phyloP scores from a whole-genome alignment of 495 filamentous ascomycete genomes.

The Penicillium waksmanii region DNA sequence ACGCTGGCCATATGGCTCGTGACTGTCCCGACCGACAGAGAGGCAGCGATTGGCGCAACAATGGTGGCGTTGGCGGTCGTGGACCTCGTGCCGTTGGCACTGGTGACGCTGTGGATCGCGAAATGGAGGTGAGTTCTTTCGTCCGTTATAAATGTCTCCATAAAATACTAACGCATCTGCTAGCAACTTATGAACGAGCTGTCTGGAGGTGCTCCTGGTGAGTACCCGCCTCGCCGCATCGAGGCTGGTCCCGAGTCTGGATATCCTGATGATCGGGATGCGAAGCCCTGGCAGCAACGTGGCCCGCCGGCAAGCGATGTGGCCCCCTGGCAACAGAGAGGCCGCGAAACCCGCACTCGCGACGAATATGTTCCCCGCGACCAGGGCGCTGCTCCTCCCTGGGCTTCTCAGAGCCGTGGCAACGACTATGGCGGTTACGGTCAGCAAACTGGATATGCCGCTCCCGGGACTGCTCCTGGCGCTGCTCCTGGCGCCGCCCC shows the following conservation, averaged over 20 bases:
- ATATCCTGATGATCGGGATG: conserved; percentile 57
- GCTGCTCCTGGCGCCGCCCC: conserved; percentile 61
- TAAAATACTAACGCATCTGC: conserved; percentile 37
- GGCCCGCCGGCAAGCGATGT: conserved; percentile 75
- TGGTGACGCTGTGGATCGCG: conserved; percentile 88
- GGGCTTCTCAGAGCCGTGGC: conserved; percentile 53
- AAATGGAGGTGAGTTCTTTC: conserved; percentile 77
- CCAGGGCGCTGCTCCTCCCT: conserved; percentile 53
- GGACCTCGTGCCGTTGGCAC: conserved; percentile 67
- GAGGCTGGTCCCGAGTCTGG: conserved; percentile 75
- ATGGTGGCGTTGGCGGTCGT: conserved; percentile 41
- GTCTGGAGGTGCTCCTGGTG: conserved; percentile 70
- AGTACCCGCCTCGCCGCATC: conserved; percentile 75
- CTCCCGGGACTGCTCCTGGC: conserved; percentile 59
- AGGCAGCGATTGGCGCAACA: conserved; percentile 89
- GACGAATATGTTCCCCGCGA: conserved; percentile 56
- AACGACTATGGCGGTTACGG: conserved; percentile 56
- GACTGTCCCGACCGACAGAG: conserved; percentile 92
- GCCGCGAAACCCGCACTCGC: conserved; percentile 57
- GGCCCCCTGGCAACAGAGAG: conserved; percentile 72
- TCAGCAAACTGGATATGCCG: conserved; percentile 38
- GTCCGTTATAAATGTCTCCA: neutral
- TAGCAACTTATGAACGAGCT: conserved; percentile 98
- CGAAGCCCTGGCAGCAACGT: conserved; percentile 93
- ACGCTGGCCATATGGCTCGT: conserved; percentile 89